Conservation (phyloP, 169 alveolate genomes). For the Cryptosporidium andersoni region DNA sequence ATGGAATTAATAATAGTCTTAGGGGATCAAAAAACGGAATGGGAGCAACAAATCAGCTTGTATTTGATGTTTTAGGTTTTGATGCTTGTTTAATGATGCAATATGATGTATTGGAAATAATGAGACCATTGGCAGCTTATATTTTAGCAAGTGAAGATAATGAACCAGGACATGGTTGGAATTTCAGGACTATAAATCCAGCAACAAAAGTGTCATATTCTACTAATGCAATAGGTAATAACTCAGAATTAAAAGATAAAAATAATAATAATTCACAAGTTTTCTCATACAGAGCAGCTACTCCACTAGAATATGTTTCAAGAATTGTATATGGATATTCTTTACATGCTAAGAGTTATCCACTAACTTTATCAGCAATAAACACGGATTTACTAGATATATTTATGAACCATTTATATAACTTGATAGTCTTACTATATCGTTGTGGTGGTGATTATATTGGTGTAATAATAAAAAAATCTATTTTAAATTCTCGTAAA, state of each 20-base stretch:
- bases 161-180: slow-evolving; percentile 81
- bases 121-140: slow-evolving; percentile 74
- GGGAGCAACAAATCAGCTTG: slow-evolving; percentile 50
- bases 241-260: slow-evolving; percentile 16
- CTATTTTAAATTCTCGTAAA: slow-evolving; percentile 71
- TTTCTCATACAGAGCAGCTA: slow-evolving; percentile 54
- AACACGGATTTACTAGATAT: slow-evolving; percentile 69
- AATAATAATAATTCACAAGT: background rate
- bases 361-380: slow-evolving; percentile 75
- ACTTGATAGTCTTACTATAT: slow-evolving; percentile 67
- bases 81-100: slow-evolving; percentile 79
- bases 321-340: slow-evolving; percentile 72
- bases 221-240: slow-evolving; percentile 35
- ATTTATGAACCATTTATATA: slow-evolving; percentile 73
- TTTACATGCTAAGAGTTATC: slow-evolving; percentile 61
- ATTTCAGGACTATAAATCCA: slow-evolving; percentile 71
- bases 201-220: background rate
- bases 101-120: slow-evolving; percentile 75
- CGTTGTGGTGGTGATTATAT: slow-evolving; percentile 77
- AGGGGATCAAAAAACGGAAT: slow-evolving; percentile 58
- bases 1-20: slow-evolving; percentile 64
- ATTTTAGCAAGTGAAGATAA: slow-evolving; percentile 78
- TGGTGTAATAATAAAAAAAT: slow-evolving; percentile 54
- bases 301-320: slow-evolving; percentile 76
- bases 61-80: slow-evolving; percentile 75